Evolutionary conservation across 139 green algal genomes (phyloP).

Genomic region (Chlorella sp.): DNA sequence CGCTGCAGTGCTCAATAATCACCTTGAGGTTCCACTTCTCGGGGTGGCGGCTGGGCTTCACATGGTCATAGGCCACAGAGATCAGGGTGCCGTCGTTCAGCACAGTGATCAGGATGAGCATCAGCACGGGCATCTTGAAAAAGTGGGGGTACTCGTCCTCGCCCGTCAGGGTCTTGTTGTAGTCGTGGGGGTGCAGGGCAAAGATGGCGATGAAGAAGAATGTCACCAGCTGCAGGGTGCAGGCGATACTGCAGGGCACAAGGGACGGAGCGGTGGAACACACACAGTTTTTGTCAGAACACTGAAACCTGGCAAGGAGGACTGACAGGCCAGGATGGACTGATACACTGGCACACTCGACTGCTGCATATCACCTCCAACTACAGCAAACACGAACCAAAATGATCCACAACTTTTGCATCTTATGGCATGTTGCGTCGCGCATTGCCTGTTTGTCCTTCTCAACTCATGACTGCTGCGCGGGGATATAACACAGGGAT

Average conservation of each 20-base stretch:
- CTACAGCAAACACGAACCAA: no score
- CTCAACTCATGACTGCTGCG: not conserved
- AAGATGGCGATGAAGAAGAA: slow-evolving; percentile 89
- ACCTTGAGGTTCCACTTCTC: slow-evolving; percentile 83
- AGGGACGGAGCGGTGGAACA: no score
- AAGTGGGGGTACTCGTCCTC: slow-evolving; percentile 43
- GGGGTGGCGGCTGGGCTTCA: slow-evolving; percentile 58
- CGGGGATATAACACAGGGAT: not conserved
- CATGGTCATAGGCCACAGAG: slow-evolving; percentile 80
- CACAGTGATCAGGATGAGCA: slow-evolving; percentile 86
- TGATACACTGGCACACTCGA: no score
- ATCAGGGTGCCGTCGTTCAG: slow-evolving; percentile 87
- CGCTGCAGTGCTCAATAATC: no score
- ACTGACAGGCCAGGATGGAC: no score
- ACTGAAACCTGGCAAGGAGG: no score
- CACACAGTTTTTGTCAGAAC: no score
- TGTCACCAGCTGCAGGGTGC: slow-evolving; percentile 71
- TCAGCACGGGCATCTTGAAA: slow-evolving; percentile 80
- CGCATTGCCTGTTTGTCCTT: no score
- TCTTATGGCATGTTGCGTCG: no score
- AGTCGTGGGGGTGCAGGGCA: slow-evolving; percentile 47
- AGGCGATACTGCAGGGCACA: slow-evolving; percentile 32
- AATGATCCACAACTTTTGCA: no score
- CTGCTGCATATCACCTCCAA: no score
- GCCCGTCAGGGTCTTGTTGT: not conserved